A percentile compares a stretch with the other conserved stretches of the same genome.
Evolutionary conservation across 768 basidiomycete genomes (phyloP).

Genomic region (Cystobasidium tubakii): DNA sequence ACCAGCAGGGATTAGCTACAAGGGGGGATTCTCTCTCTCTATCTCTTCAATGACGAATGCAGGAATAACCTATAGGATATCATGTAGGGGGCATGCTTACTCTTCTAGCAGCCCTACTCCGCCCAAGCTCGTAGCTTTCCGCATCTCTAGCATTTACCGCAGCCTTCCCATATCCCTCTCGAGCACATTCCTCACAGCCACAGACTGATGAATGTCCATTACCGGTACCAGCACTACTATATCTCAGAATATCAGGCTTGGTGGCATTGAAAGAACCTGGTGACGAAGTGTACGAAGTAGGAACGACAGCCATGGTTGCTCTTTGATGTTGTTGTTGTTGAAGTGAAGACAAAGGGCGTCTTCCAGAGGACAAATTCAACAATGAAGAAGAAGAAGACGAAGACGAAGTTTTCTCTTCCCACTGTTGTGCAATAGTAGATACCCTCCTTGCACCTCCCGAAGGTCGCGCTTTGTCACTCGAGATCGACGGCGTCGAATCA

Average conservation of each 20-base stretch:
- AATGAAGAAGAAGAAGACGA: neutral
- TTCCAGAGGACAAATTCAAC: neutral
- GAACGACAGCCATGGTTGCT: neutral
- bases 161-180: too few relatives aligned
- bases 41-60: too few relatives aligned
- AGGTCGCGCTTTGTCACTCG: neutral
- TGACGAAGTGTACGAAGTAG: neutral
- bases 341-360: neutral
- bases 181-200: too few relatives aligned
- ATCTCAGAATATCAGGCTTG: neutral
- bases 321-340: neutral
- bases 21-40: too few relatives aligned
- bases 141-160: too few relatives aligned
- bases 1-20: too few relatives aligned
- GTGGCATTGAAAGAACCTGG: neutral
- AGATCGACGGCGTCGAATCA: too few relatives aligned
- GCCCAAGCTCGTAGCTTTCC: too few relatives aligned
- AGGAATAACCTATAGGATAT: too few relatives aligned
- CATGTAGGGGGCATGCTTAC: too few relatives aligned
- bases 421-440: neutral
- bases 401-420: constrained; percentile 5
- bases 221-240: neutral
- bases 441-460: neutral
- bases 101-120: too few relatives aligned
- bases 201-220: too few relatives aligned